These are phyloP conservation scores for Pichia norvegensis DNA, from an alignment of 1,139 yeast species.

Conservation along the genomic window DNA sequence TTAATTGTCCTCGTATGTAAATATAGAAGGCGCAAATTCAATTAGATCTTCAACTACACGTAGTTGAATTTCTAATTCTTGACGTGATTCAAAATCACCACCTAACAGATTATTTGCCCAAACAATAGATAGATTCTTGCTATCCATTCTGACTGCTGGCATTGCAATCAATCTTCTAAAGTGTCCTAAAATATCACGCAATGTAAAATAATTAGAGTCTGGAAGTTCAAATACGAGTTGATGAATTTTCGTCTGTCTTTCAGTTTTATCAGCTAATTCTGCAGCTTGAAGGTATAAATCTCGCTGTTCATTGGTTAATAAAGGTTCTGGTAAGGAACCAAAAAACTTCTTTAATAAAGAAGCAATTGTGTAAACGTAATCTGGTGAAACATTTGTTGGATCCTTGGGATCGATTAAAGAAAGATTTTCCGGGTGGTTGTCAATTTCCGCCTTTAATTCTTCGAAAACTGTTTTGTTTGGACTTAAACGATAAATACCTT, in stretches of 20 bases:
- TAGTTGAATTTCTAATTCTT: slow-evolving; percentile 75
- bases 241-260: slow-evolving; percentile 69
- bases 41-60: slow-evolving; percentile 78
- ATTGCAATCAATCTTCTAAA: slow-evolving; percentile 30
- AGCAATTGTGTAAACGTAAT: slow-evolving; percentile 67
- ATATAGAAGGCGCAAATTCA: slow-evolving; percentile 75
- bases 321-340: slow-evolving; percentile 61
- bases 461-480: slow-evolving; percentile 73
- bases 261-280: slow-evolving; percentile 50
- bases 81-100: slow-evolving; percentile 43
- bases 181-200: slow-evolving; percentile 78
- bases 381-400: slow-evolving; percentile 44
- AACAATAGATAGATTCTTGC: slow-evolving; percentile 70
- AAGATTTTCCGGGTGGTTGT: slow-evolving; percentile 66
- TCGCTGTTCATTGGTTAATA: slow-evolving; percentile 51
- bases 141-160: slow-evolving; percentile 75
- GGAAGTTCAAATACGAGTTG: slow-evolving; percentile 83
- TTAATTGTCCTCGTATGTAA: slow-evolving; percentile 43
- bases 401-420: slow-evolving; percentile 43
- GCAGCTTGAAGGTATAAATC: slow-evolving; percentile 66
- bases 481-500: slow-evolving; percentile 82
- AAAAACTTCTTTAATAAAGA: slow-evolving; percentile 65
- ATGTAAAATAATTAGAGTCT: slow-evolving; percentile 90
- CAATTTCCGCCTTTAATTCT: slow-evolving; percentile 64
- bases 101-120: slow-evolving; percentile 91